Base-by-base conservation (phyloP, 2,329 filamentous ascomycete genomes). In the Ophiostoma sp. region DNA sequence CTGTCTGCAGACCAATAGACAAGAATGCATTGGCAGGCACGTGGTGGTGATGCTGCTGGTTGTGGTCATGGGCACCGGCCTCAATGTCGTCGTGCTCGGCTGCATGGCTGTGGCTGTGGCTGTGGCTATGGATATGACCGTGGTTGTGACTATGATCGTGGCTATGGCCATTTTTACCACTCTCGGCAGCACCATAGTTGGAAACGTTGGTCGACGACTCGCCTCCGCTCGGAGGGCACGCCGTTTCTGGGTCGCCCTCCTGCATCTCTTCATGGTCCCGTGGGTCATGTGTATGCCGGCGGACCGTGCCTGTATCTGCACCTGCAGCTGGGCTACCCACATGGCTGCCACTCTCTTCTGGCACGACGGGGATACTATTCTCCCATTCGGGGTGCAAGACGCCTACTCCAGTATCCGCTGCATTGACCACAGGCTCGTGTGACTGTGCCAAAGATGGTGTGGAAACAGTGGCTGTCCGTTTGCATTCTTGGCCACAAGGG, bases 1-100 rank as follows among this genome's bases (percentile, higher is more conserved):
- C 94, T 0, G 95, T 98, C 79, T 99, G 95, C 0, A 99, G 86
- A n/a, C 95, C 94, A 72, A 98, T 95, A 68, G 92, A 92, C 73
- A 98, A 83, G 78, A 97, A 99, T 6, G 92, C 93, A 76, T 98
- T 98, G 72, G 92, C 89, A 0, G 94, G 92, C 3, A 98, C 94
- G 78, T 99, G 95, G 79, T 99, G 94, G 76, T 99, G 94, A 76
- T 97, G 93, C 20, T 75, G 73, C 39, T 52, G 54, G n/a, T 17
- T 17, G 27, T 54, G 67, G 1, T 36, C 27, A 5, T 67, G 67
- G 3, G 41, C n/a, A 10, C 11, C 35, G 11, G n/a, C 4, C 35
- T 39, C 64, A 3, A 44, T 27, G 10, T 66, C n/a, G 7, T 31
- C 35, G 62, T 39, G 27, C 13, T 31, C 60, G 1, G 15, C 20